A percentile compares a stretch with the other conserved stretches of the same genome.
Evolutionary conservation across 805 yeast genomes (phyloP).

Genomic region (Debaryomyces tyrocola): DNA sequence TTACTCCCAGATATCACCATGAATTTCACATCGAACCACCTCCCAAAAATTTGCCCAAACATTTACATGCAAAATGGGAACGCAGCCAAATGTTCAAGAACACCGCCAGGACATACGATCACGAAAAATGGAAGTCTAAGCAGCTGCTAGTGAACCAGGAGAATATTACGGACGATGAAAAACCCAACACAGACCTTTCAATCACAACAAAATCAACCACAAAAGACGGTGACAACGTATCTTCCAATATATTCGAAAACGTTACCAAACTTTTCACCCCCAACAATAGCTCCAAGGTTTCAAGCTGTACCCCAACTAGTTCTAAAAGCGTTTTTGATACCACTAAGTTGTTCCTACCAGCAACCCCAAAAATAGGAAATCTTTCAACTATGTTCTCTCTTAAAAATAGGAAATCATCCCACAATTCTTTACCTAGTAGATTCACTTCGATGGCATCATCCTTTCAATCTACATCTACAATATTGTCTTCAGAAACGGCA

Average conservation of each 20-base stretch:
- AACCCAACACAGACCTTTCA: background rate
- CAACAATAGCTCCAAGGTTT: background rate
- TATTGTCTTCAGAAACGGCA: background rate
- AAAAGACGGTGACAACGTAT: background rate
- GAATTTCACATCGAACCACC: slow-evolving; percentile 11
- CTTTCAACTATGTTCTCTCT: background rate
- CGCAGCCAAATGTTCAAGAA: slow-evolving; percentile 18
- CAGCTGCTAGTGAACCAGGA: slow-evolving; percentile 3
- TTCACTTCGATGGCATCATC: background rate
- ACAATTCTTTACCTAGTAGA: background rate
- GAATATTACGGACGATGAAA: background rate
- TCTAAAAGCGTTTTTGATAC: background rate
- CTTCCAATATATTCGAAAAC: background rate
- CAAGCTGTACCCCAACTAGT: background rate
- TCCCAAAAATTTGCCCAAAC: slow-evolving; percentile 11
- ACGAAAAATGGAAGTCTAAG: slow-evolving; percentile 6
- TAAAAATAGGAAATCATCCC: background rate
- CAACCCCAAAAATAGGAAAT: background rate
- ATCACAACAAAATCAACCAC: background rate
- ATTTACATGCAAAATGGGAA: slow-evolving; percentile 16
- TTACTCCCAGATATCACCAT: slow-evolving; percentile 7
- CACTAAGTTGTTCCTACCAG: slow-evolving; percentile 1
- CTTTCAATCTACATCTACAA: background rate
- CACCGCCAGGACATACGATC: slow-evolving; percentile 9
- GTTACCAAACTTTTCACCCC: background rate